Evolutionary conservation across 257 asterid species (phyloP).

Genomic region (Solanum acaule): DNA sequence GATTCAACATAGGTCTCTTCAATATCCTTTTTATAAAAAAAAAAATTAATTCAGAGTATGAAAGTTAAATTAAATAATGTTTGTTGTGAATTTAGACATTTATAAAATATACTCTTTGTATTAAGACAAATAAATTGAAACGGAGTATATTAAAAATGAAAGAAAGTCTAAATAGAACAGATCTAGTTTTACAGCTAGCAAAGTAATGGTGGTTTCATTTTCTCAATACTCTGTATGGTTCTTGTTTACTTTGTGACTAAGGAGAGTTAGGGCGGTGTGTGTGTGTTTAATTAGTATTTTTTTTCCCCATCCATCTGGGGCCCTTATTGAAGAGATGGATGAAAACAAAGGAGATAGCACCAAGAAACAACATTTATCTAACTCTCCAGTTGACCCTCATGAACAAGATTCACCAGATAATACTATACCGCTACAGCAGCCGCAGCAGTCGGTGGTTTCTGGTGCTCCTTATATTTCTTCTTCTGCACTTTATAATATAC

Average conservation of each 20-base stretch:
- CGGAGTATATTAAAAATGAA: not conserved
- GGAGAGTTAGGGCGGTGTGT: not conserved
- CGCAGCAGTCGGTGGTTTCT: not conserved
- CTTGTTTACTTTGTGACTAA: not conserved
- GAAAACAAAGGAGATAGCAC: constrained; percentile 29
- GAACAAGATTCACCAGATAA: constrained; percentile 14
- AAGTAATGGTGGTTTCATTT: constrained; percentile 13
- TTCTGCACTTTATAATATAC: constrained; percentile 2
- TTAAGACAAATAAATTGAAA: not conserved
- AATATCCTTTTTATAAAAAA: no score
- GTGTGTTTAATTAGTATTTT: not conserved
- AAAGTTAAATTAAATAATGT: not conserved
- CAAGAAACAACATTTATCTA: constrained; percentile 19
- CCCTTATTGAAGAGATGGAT: constrained; percentile 15
- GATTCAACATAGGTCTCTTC: not conserved
- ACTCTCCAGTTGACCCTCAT: constrained; percentile 15
- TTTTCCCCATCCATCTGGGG: not conserved
- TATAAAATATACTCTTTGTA: no score
- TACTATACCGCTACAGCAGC: not conserved
- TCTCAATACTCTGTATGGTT: not conserved
- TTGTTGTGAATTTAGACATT: no score
- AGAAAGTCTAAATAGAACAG: not conserved
- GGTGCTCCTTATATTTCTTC: constrained; percentile 12
- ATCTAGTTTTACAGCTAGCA: constrained; percentile 3
- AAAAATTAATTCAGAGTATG: no score